Conservation (phyloP, 2,329 filamentous ascomycete species). For the Tolypocladium ophioglossoides region DNA sequence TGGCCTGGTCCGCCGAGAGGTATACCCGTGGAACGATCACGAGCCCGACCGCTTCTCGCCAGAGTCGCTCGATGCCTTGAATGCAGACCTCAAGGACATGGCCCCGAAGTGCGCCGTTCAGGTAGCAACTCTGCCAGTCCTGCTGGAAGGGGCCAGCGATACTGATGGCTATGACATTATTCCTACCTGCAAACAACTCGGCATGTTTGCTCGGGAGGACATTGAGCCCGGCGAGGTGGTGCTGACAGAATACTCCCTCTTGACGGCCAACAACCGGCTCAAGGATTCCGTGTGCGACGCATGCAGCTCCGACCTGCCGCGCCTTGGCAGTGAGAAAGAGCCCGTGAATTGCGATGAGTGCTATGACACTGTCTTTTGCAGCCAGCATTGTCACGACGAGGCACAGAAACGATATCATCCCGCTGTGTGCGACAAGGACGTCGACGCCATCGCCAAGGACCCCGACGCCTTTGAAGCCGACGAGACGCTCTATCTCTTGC, state of each 20-base stretch:
- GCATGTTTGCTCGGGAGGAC: constrained; percentile 78
- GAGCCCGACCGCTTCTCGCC: constrained; percentile 61
- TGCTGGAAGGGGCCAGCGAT: constrained; percentile 46
- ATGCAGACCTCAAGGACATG: constrained; percentile 54
- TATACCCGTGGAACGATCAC: constrained; percentile 60
- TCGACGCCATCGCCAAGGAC: constrained; percentile 56
- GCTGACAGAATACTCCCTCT: constrained; percentile 70
- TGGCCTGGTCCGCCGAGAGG: constrained; percentile 57
- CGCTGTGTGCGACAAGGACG: constrained; percentile 54
- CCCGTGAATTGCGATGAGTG: constrained; percentile 49
- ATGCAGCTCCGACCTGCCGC: constrained; percentile 65
- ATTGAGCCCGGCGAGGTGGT: constrained; percentile 67
- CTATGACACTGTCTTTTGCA: constrained; percentile 57
- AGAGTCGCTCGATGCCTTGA: constrained; percentile 61
- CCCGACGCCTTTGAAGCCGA: constrained; percentile 48
- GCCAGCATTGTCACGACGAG: constrained; percentile 44
- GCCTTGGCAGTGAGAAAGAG: constrained; percentile 35
- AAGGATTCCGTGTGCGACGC: constrained; percentile 86
- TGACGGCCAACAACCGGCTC: constrained; percentile 81
- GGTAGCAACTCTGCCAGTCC: constrained; percentile 62
- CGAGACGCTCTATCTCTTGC: constrained; percentile 50
- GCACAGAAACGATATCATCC: constrained; percentile 53
- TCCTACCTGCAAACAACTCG: constrained; percentile 64
- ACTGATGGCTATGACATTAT: constrained; percentile 38
- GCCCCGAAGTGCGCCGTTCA: constrained; percentile 76